Base-by-base conservation (phyloP, 345 rosid genomes). In the Melaleuca alternifolia region DNA sequence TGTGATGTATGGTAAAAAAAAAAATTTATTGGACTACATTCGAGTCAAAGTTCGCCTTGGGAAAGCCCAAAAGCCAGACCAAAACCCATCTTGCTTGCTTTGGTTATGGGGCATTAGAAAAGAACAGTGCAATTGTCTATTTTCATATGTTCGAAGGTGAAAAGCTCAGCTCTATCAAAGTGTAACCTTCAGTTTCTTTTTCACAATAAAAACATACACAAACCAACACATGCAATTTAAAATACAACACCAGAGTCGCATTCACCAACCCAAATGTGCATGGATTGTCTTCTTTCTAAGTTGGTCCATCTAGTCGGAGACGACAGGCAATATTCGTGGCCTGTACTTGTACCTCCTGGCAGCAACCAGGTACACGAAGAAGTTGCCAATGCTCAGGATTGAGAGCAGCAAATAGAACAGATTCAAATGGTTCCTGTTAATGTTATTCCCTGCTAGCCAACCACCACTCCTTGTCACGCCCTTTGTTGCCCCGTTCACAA, bases 401-500 rank as follows among this genome's bases (percentile, higher is more conserved):
- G 94, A 87, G 11, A 94, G 91, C 89, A 94, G 85, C 91, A 87
- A 84, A 87, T 88, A 93, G 88, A 93, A 94, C 83, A 91, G 89
- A 88, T 93, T 87, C 91, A 93, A 83, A 87, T 93, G 92, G 81
- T 92, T 93, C 91, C 90, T 87, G 88, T 94, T 94, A 23, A 93
- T 86, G 61, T 92, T 93, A 84, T 92, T 93, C 15, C 97, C 97
- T 10, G 90, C 92, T 41, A 94, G 89, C 95, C 95, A 94, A 9
- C 95, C 97, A 52, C 92, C 89, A 57, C 89, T 90, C 26, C 85
- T 87, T 15, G 61, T 30, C 53, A 30, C 57, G 59, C 46, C 61
- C 85, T 37, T 12, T 9, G 85, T 83, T 82, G 89, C 91, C 26
- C 18, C 79, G 88, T 90, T 90, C 83, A 91, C 91, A 50, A 94